Base-by-base conservation (phyloP, 176 grass and related monocot genomes). In the Tillandsia fasciculata region DNA sequence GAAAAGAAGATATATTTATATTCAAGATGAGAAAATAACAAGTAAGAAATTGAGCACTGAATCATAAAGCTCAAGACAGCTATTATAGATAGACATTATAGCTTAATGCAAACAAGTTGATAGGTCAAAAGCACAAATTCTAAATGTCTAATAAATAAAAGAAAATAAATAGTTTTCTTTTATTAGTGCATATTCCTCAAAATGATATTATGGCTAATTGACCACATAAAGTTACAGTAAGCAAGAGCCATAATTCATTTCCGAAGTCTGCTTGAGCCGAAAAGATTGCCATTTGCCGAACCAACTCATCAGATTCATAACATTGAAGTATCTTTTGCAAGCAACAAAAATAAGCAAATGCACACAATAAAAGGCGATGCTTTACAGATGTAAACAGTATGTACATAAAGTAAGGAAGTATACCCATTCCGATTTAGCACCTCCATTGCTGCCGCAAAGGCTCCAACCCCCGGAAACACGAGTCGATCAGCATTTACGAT, bases 381-480 rank as follows among this genome's bases (percentile, higher is more conserved):
- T 13, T 53, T 11, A 71, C 22, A 23, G 11, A 15, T 26, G 49
- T 3, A 28, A 42, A 51, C 14, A 24, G 22, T 13, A n/a, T 51
- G 18, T 14, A 47, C 48, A 22, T 9, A 52, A 14, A 52, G 48
- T 29, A 64, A 53, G 71, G 56, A 54, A 49, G 12, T 50, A 26
- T 28, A 85, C 82, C 94, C 94, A 13, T 72, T 90, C 50, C 77
- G 70, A 51, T 82, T 85, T 15, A 93, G 80, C 61, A 99, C 84
- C 59, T 99, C 69, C 94, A 99, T 99, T 68, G 94, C 94, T 28
- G 94, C 91, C 53, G 88, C 94, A 58, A 99, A 99, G 50, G 94
- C 94, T 49, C 89, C 94, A 14, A 99, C 89, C 1, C 89, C 94
- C 9, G 94, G 89, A 75, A 99, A 99, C 28, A 99, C 84, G 22